A percentile compares a stretch with the other conserved stretches of the same genome.
Conservation (phyloP, 257 asterid genomes). For the Jacaranda mimosifolia region DNA sequence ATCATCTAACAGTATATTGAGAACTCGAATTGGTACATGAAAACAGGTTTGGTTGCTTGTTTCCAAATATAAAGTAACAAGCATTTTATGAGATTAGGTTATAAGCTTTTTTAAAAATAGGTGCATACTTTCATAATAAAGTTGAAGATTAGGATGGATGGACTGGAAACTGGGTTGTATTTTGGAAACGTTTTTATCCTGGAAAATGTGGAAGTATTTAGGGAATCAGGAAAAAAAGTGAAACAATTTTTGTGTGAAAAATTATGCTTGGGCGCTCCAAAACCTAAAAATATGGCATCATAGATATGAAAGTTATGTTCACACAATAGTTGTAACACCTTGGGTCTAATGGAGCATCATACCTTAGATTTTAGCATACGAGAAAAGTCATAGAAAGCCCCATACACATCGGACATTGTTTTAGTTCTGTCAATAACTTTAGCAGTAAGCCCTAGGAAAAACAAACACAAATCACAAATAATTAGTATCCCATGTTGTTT, state of each 20-base stretch:
- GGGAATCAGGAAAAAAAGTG: no score
- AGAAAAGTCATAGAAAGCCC: constrained; percentile 90
- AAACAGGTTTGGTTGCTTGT: background rate
- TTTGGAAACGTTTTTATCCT: background rate
- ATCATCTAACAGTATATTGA: background rate
- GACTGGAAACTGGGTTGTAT: no score
- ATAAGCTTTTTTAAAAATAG: no score
- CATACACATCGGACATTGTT: constrained; percentile 87
- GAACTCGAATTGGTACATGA: background rate
- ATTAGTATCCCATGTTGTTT: constrained; percentile 15
- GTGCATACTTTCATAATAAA: background rate
- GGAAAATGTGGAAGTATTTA: no score
- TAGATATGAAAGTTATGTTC: background rate
- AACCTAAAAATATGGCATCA: background rate
- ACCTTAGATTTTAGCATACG: constrained; percentile 91
- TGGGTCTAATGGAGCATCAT: constrained; percentile 36
- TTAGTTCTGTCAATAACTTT: constrained; percentile 80
- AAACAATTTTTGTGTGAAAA: background rate
- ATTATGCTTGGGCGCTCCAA: background rate
- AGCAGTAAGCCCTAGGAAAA: constrained; percentile 85
- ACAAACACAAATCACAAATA: constrained; percentile 28
- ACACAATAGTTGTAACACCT: background rate
- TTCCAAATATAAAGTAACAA: no score
- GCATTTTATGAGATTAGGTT: no score
- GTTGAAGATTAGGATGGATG: background rate